Conservation (phyloP, 1,284 basidiomycete genomes). For the Cutaneotrichosporon sp. region DNA sequence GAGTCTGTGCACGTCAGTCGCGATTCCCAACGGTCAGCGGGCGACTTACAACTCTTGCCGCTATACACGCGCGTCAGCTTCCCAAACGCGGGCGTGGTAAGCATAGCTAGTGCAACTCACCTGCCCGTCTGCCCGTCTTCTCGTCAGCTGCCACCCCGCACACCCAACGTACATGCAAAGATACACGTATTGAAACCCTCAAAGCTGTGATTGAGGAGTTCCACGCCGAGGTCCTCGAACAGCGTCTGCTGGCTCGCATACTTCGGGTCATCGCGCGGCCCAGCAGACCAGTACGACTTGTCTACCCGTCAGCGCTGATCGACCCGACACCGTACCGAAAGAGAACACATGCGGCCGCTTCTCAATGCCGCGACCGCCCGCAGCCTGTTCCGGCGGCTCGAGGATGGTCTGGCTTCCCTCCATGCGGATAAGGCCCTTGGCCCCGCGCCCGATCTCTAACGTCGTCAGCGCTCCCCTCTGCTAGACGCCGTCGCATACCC, state of each 20-base stretch:
- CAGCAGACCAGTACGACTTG: constrained; percentile 93
- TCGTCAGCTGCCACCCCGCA: constrained; percentile 11
- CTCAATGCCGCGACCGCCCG: constrained; percentile 62
- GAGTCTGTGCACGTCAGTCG: constrained; percentile 51
- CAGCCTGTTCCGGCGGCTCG: constrained; percentile 66
- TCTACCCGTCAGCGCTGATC: constrained; percentile 50
- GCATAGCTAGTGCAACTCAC: constrained; percentile 13
- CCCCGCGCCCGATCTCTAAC: constrained; percentile 83
- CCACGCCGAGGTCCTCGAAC: constrained; percentile 90
- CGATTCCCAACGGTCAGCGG: neutral
- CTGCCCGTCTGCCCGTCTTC: constrained; percentile 47
- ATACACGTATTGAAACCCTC: constrained; percentile 97
- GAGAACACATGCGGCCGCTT: constrained; percentile 82
- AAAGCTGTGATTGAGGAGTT: constrained; percentile 90
- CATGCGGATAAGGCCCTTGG: constrained; percentile 88
- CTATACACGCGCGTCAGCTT: constrained; percentile 17
- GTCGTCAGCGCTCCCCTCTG: constrained; percentile 10
- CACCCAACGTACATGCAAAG: constrained; percentile 74
- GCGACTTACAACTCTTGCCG: constrained; percentile 43
- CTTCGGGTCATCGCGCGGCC: constrained; percentile 72
- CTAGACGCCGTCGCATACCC: constrained; percentile 55
- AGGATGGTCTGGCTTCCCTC: constrained; percentile 82
- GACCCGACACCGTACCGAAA: constrained; percentile 52
- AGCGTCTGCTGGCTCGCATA: constrained; percentile 92
- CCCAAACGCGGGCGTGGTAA: too few species aligned